phyloP scores from a whole-genome alignment of 768 basidiomycete species.

The Coprinellus aureogranulatus region DNA sequence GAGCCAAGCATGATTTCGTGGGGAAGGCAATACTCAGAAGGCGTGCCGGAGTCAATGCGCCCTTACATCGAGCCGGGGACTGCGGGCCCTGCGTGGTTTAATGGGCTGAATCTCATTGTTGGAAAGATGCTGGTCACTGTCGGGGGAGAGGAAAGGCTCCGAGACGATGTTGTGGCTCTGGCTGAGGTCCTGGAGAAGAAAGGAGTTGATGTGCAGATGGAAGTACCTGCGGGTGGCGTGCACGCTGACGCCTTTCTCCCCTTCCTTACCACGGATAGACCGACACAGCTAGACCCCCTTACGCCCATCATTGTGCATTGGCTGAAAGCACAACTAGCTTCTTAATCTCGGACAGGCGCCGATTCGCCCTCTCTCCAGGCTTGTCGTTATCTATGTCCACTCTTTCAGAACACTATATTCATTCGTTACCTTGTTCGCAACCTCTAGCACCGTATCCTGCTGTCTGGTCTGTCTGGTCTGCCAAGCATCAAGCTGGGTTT shows the following conservation, averaged over 20 bases:
- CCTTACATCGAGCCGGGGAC: conserved; percentile 25
- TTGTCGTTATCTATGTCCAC: no score
- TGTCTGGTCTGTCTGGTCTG: no score
- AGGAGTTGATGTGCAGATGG: not conserved
- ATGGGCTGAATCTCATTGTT: conserved; percentile 21
- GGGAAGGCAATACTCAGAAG: conserved; percentile 17
- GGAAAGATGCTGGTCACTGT: conserved; percentile 25
- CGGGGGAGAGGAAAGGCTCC: conserved; percentile 26
- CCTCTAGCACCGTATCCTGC: no score
- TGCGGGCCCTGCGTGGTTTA: conserved; percentile 28
- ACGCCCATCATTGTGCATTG: not conserved
- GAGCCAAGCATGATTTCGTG: conserved; percentile 13
- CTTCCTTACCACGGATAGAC: not conserved
- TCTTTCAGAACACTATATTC: no score
- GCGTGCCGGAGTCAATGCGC: conserved; percentile 11
- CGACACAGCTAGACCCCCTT: not conserved
- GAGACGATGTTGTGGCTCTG: conserved; percentile 26
- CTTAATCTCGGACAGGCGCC: not conserved
- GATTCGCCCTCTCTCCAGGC: not conserved
- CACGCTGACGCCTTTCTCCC: conserved; percentile 1
- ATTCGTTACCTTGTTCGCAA: no score
- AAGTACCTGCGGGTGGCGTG: not conserved
- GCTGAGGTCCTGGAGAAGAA: conserved; percentile 10
- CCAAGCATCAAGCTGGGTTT: no score
- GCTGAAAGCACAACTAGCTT: conserved; percentile 3